phyloP scores from a whole-genome alignment of 1,284 basidiomycete species.

The Ustilago vetiveriae region DNA sequence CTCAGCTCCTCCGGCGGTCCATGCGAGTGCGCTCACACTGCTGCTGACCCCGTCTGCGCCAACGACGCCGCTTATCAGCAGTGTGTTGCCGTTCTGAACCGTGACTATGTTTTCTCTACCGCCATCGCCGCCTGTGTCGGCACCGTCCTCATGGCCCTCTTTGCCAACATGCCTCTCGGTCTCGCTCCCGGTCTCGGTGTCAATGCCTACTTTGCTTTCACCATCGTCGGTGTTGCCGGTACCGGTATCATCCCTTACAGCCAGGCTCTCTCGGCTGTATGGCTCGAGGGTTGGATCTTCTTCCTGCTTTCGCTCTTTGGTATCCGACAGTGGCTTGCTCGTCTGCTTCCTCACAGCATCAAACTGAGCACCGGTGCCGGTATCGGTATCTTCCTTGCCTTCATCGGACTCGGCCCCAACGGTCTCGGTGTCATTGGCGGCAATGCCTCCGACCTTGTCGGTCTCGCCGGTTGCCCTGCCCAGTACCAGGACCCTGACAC shows the following conservation, averaged over 20 bases:
- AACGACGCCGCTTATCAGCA: slow-evolving; percentile 74
- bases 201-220: slow-evolving; percentile 90
- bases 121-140: slow-evolving; percentile 80
- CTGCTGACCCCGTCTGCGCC: slow-evolving; percentile 68
- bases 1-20: slow-evolving; percentile 80
- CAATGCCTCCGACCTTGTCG: slow-evolving; percentile 76
- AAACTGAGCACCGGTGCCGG: slow-evolving; percentile 84
- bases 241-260: slow-evolving; percentile 79
- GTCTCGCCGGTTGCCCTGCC: slow-evolving; percentile 78
- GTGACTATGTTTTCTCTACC: slow-evolving; percentile 71
- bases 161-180: slow-evolving; percentile 85
- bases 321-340: slow-evolving; percentile 87
- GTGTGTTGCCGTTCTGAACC: slow-evolving; percentile 43
- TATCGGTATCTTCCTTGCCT: slow-evolving; percentile 78
- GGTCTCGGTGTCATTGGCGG: slow-evolving; percentile 84
- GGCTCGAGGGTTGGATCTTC: slow-evolving; percentile 79
- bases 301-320: slow-evolving; percentile 82
- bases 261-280: slow-evolving; percentile 86
- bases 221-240: slow-evolving; percentile 84
- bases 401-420: slow-evolving; percentile 72
- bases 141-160: slow-evolving; percentile 81
- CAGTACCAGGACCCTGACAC: slow-evolving; percentile 59
- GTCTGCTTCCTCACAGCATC: slow-evolving; percentile 86
- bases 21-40: slow-evolving; percentile 74
- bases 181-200: slow-evolving; percentile 70